Conservation (phyloP, 345 rosid species). For the Rhodamnia argentea region DNA sequence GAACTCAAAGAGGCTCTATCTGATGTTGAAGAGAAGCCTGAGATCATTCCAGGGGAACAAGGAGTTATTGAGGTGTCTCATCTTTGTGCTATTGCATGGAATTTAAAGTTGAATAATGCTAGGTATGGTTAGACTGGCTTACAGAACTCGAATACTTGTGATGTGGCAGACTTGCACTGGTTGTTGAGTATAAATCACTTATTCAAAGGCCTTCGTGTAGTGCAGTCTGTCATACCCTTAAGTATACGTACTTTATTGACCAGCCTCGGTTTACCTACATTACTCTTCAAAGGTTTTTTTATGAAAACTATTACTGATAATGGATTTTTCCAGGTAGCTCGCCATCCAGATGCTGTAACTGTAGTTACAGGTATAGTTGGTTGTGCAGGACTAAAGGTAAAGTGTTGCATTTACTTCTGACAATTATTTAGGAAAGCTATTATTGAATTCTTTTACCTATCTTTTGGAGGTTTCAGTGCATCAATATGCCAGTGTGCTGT, state of each 20-base stretch:
- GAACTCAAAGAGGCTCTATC: conserved; percentile 87
- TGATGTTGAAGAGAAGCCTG: conserved; percentile 70
- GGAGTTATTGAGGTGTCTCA: conserved; percentile 74
- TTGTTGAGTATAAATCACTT: not conserved
- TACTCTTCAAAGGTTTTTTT: not conserved
- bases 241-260: not conserved
- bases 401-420: not conserved
- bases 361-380: conserved; percentile 97
- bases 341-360: conserved; percentile 82
- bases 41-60: conserved; percentile 89
- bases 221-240: not conserved
- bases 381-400: conserved; percentile 92
- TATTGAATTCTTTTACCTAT: not conserved
- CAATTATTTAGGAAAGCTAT: not conserved
- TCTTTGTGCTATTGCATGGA: not conserved
- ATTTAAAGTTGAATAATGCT: not conserved
- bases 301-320: not conserved
- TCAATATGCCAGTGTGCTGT: not conserved
- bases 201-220: not conserved
- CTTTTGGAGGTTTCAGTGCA: not conserved
- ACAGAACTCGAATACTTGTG: not conserved
- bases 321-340: conserved; percentile 56
- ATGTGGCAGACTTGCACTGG: not conserved
- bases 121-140: not conserved
- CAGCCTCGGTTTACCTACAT: not conserved